Evolutionary conservation across 2,329 filamentous ascomycete genomes (phyloP), one percentile per base, ranked within the genome.

Genomic region (Cadophora malorum): DNA sequence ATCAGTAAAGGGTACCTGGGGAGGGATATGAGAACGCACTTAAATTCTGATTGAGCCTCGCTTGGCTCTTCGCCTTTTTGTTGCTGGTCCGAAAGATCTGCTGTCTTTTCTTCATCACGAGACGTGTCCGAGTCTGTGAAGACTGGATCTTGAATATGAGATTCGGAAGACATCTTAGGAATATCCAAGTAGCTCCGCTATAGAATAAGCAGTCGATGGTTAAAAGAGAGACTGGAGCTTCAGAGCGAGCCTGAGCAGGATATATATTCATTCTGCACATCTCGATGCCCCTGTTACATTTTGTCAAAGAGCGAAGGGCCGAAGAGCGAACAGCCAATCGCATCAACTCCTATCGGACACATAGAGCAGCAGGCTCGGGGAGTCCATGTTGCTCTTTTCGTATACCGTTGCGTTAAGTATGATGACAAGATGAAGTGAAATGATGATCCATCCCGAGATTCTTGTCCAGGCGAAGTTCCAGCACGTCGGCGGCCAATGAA

Each of bases 11-110:
- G 23, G 31, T 19, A 5, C 7, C 35, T 35, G 21, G 4, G 31
- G 19, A 55, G 38, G 16, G 41, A n/a, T 12, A 19, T 45, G 16
- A 8, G 10, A 35, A 61, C 66, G 21, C 10, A 69, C 70, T 61
- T 71, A 45, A 64, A 70, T 38, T 70, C 65, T 16, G 59, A 52
- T 14, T 9, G 16, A 19, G 23, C 8, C 1, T 25, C 52, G 35
- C 31, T 59, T 25, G 35, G 25, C n/a, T 56, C n/a, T 33, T 31
- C n/a, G 2, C 3, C n/a, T 16, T 25, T 35, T 12, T 28, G 58
- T 38, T 49, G 23, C 8, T 63, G 3, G 6, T 16, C 56, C 12
- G 50, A 41, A 28, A 23, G 3, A 4, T 12, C 47, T 4, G 21
- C n/a, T 45, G n/a, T 31, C 3, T 47, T 21, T 45, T 66, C 59